Base-by-base conservation (phyloP, 164 flowering plant genomes). In the Chimonanthus salicifolius region DNA sequence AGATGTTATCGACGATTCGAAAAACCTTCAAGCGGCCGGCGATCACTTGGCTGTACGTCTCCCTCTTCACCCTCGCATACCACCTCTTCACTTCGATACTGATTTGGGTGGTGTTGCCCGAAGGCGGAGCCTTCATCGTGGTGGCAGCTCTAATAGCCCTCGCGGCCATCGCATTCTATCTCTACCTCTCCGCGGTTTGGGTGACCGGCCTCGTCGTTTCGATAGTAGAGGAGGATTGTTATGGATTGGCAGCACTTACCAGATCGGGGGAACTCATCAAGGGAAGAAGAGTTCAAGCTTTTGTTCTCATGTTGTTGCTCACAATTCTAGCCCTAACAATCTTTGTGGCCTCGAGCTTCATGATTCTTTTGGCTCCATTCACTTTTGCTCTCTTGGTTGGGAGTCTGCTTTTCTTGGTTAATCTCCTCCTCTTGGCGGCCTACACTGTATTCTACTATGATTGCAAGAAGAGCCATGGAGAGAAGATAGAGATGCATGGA, bases 251-350 rank as follows among this genome's bases (percentile, higher is more conserved):
- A 20, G 77, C 72, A 20, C 68, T 79, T 11, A 49, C 11, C 9
- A 70, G 45, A 65, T 68, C 82, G 48, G 64, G 46, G 43, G 58
- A 62, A 47, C 77, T 79, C 21, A 73, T 76, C 47, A 72, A 44
- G 13, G 79, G 81, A 33, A 76, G 76, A 74, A 76, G 54, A 68
- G 5, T 79, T 33, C 72, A 74, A 70, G 79, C 77, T 11, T 58
- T 75, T 64, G 13, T 62, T 65, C 58, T 67, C 33, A 60, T 64
- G 3, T 67, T 79, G 15, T 7, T 72, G 58, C 54, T 33, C 2
- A 47, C 62, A 1, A 6, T 77, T 10, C 4, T 68, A 20, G 44
- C 70, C 49, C 21, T 46, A 2, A 16, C 20, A 13, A 43, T 66
- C 4, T 63, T 6, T 33, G 44, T 4, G 66, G 20, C 6, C 11